Percentiles rank a stretch among this genome's conserved stretches.
These are phyloP conservation scores for Delitschia confertaspora DNA, from an alignment of 495 filamentous ascomycete genomes.

Conservation along the genomic window DNA sequence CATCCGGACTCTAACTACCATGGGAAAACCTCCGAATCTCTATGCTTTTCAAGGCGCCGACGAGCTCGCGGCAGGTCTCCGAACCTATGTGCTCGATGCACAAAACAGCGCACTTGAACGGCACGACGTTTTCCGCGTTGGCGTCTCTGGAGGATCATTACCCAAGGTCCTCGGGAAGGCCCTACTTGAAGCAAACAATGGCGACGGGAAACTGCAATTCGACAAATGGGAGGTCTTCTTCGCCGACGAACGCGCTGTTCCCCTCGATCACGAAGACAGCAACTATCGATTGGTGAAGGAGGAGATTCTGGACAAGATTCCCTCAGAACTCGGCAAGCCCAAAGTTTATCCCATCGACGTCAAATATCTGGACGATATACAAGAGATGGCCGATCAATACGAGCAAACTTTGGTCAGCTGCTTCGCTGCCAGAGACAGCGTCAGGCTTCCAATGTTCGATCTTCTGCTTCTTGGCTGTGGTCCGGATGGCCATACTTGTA, in stretches of 20 bases:
- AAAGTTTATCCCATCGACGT: constrained; percentile 69
- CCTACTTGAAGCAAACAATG: constrained; percentile 50
- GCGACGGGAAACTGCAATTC: constrained; percentile 61
- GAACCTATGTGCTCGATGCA: constrained; percentile 66
- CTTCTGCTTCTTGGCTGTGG: constrained; percentile 85
- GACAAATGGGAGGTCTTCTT: constrained; percentile 96
- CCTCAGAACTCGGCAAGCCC: constrained; percentile 53
- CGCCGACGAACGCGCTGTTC: constrained; percentile 91
- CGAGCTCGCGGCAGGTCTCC: constrained; percentile 62
- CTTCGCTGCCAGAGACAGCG: constrained; percentile 37
- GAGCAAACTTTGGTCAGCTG: constrained; percentile 74
- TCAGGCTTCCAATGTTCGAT: constrained; percentile 76
- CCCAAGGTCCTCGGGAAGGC: constrained; percentile 76
- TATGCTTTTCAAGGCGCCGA: constrained; percentile 65
- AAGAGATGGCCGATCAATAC: constrained; percentile 89
- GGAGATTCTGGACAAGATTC: constrained; percentile 81
- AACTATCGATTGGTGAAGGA: constrained; percentile 84
- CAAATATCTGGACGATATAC: constrained; percentile 63
- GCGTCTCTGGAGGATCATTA: constrained; percentile 88
- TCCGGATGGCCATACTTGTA: constrained; percentile 95
- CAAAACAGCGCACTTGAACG: constrained; percentile 72
- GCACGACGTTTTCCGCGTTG: constrained; percentile 80
- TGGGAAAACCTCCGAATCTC: constrained; percentile 73
- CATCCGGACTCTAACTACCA: constrained; percentile 32
- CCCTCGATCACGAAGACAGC: constrained; percentile 83